These are phyloP conservation scores for Helianthus annuus DNA, from an alignment of 129 eudicot species.

Conservation along the genomic window HanXRQr2.0-SUNRISE NC_035433.2:31521729-31522228, in stretches of 20 bases:
- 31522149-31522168: not conserved
- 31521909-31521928: not conserved
- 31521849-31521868: constrained; percentile 30
- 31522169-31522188: not conserved
- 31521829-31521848: constrained; percentile 40
- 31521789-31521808: constrained; percentile 67
- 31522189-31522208: not conserved
- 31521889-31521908: not conserved
- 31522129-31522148: not conserved
- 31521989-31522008: not conserved
- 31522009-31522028: constrained; percentile 8
- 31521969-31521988: constrained; percentile 9
- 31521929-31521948: not conserved
- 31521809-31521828: constrained; percentile 33
- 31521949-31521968: not conserved
- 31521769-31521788: constrained; percentile 76
- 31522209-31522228: no score
- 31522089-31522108: not conserved
- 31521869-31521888: not conserved
- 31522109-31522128: constrained; percentile 10
- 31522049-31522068: not conserved
- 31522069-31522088: not conserved
- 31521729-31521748: constrained; percentile 79
- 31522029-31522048: constrained; percentile 15
- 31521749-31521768: constrained; percentile 68